phyloP scores from a whole-genome alignment of 2,329 filamentous ascomycete species.

The Trichoderma sp. region DNA sequence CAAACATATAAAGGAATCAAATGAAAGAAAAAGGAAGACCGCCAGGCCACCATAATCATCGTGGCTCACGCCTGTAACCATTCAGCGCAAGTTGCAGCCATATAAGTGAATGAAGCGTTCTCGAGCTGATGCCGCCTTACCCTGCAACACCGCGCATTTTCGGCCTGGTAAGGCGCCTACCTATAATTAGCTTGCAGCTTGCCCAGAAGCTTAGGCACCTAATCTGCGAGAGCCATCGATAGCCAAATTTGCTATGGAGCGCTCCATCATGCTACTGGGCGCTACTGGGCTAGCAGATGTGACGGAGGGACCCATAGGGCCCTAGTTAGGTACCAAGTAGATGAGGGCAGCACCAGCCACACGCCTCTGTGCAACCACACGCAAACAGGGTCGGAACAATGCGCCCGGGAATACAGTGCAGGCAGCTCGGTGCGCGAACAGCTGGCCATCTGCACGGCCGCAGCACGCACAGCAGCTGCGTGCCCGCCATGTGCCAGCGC shows the following conservation, averaged over 20 bases:
- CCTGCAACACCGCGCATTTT: background rate
- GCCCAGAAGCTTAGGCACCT: constrained; percentile 18
- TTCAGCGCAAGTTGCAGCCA: background rate
- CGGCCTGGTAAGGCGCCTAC: background rate
- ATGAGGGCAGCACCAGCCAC: constrained; percentile 5
- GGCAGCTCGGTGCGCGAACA: constrained; percentile 23
- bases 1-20: background rate
- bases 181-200: constrained; percentile 23
- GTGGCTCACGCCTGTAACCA: background rate
- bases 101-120: background rate
- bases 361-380: constrained; percentile 2
- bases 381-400: constrained; percentile 3
- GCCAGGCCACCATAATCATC: no score
- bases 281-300: constrained; percentile 17
- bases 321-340: constrained; percentile 13
- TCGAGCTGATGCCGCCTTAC: background rate
- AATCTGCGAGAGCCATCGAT: constrained; percentile 23
- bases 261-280: constrained; percentile 12
- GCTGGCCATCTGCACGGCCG: constrained; percentile 25
- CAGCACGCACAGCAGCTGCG: constrained; percentile 2
- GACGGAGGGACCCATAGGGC: constrained; percentile 20
- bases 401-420: constrained; percentile 14
- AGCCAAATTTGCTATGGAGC: constrained; percentile 14
- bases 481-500: background rate
- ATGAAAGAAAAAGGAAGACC: background rate